Conservation (phyloP, 2,329 filamentous ascomycete species). For the Capronia americana region DNA sequence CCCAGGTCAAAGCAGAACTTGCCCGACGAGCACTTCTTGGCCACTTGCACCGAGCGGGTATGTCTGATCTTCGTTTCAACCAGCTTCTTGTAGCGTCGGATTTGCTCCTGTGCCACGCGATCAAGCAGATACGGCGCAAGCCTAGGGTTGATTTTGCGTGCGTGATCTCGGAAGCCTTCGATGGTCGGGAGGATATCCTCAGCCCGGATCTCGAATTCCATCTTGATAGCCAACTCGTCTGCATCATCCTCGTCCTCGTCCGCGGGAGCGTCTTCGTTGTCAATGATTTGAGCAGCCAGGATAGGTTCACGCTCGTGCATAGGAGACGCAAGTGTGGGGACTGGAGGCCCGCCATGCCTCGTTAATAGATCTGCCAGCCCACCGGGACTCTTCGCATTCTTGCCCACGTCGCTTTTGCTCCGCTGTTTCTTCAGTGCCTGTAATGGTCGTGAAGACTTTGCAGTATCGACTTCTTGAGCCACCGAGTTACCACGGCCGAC, state of each 20-base stretch:
- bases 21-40: conserved; percentile 65
- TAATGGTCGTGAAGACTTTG: conserved; percentile 35
- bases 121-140: conserved; percentile 74
- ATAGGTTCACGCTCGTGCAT: conserved; percentile 44
- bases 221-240: conserved; percentile 48
- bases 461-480: conserved; percentile 56
- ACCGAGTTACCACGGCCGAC: conserved; percentile 64
- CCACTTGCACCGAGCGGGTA: conserved; percentile 60
- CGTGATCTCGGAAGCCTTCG: conserved; percentile 77
- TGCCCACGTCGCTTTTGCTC: conserved; percentile 64
- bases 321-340: conserved; percentile 61
- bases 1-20: conserved; percentile 70
- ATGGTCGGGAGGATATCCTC: conserved; percentile 74
- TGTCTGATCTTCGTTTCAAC: conserved; percentile 75
- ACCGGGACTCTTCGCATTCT: conserved; percentile 49
- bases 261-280: conserved; percentile 45
- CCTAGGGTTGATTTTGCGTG: conserved; percentile 74
- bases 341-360: conserved; percentile 64
- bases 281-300: conserved; percentile 33
- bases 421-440: conserved; percentile 48
- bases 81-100: conserved; percentile 77
- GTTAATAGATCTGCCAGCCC: conserved; percentile 61
- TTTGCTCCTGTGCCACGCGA: conserved; percentile 81
- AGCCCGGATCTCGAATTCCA: conserved; percentile 67
- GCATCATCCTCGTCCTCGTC: conserved; percentile 56